phyloP scores from a whole-genome alignment of 2,329 filamentous ascomycete genomes.

The Pestalotiopsis sp. region DNA sequence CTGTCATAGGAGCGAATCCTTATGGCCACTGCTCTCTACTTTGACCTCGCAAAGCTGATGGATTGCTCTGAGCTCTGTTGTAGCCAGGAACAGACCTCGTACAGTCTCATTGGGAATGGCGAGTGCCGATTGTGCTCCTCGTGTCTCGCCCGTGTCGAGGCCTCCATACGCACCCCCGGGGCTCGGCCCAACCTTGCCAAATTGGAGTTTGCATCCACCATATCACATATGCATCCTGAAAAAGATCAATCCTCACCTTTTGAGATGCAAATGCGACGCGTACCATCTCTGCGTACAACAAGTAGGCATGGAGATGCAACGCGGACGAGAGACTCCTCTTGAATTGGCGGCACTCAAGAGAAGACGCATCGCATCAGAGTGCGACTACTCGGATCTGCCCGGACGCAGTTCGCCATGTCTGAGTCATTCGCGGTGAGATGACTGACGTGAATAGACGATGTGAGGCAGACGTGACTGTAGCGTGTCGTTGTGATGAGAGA shows the following conservation, averaged over 20 bases:
- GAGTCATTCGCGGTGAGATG: neutral
- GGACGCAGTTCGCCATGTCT: neutral
- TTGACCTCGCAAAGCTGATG: neutral
- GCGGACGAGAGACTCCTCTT: neutral
- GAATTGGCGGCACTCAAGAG: neutral
- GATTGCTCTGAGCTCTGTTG: neutral
- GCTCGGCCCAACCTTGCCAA: conserved; percentile 18
- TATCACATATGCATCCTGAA: neutral
- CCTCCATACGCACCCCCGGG: neutral
- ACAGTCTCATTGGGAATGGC: conserved; percentile 15
- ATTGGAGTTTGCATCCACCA: conserved; percentile 21
- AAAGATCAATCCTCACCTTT: neutral
- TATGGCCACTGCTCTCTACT: neutral
- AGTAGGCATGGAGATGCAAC: neutral
- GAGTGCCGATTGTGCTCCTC: conserved; percentile 23
- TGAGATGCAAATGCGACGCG: neutral
- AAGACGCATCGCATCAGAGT: neutral
- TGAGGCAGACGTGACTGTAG: conserved; percentile 6
- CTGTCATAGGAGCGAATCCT: neutral
- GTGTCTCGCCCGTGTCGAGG: conserved; percentile 22
- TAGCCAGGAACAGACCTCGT: neutral
- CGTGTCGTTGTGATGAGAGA: neutral
- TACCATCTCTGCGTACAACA: neutral
- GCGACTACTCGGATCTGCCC: no score
- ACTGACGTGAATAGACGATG: neutral